Conservation (phyloP, 2,329 filamentous ascomycete species). For the Conoideocrella luteorostrata region DNA sequence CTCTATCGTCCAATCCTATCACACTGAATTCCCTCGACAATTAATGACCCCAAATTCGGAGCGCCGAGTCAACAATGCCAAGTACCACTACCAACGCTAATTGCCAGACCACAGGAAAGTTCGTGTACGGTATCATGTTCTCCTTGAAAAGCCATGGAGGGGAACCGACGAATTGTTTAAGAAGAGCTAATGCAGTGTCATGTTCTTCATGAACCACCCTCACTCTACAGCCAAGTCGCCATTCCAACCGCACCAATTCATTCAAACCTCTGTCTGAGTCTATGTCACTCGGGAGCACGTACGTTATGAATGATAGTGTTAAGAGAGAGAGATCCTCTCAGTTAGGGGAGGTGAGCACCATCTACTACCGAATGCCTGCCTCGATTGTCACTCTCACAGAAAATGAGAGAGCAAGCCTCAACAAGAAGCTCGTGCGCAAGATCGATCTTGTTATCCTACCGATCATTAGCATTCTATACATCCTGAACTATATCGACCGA, state of each 20-base stretch:
- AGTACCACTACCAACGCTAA: neutral
- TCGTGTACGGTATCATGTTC: neutral
- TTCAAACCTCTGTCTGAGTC: neutral
- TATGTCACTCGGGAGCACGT: neutral
- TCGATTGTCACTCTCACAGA: slow-evolving; percentile 7
- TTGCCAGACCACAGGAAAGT: neutral
- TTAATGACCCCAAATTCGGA: neutral
- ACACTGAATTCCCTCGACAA: neutral
- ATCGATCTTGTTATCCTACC: slow-evolving; percentile 26
- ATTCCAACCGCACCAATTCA: neutral
- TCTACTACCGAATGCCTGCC: slow-evolving; percentile 6
- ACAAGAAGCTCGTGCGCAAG: slow-evolving; percentile 16
- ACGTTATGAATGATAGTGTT: neutral
- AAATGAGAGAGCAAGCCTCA: slow-evolving; percentile 6
- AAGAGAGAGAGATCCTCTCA: neutral
- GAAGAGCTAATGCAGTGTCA: neutral
- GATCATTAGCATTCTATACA: slow-evolving; percentile 18
- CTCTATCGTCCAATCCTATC: neutral
- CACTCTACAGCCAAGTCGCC: neutral
- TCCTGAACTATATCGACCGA: slow-evolving; percentile 42
- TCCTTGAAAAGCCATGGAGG: neutral
- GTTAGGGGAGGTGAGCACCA: neutral
- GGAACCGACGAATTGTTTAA: neutral
- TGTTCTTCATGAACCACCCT: neutral
- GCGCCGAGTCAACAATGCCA: neutral